A percentile compares a stretch with the other conserved stretches of the same genome.
These are phyloP conservation scores for Tetradesmus lagerheimii DNA, from an alignment of 139 green algal species.

Conservation along the genomic window DNA sequence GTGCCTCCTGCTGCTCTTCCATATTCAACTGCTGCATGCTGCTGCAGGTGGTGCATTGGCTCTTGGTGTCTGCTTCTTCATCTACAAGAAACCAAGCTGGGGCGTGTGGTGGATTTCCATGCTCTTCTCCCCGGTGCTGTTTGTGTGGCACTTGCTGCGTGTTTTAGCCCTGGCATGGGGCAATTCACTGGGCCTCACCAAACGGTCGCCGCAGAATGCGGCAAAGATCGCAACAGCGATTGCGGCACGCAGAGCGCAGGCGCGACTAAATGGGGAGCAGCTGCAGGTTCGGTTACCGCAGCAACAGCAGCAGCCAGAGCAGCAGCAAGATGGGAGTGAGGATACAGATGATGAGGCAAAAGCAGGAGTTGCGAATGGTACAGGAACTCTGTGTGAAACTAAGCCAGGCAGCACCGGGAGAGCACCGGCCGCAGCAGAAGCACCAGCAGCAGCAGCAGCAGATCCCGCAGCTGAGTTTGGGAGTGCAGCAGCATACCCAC, in stretches of 20 bases:
- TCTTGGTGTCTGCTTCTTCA: background rate
- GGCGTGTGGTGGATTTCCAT: background rate
- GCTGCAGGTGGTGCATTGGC: background rate
- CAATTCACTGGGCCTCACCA: background rate
- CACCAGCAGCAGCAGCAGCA: background rate
- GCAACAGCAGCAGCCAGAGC: background rate
- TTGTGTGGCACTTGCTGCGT: background rate
- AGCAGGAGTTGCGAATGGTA: background rate
- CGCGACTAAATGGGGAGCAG: background rate
- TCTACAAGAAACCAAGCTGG: background rate
- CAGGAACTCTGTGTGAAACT: background rate
- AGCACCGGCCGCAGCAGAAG: background rate
- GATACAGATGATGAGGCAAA: background rate
- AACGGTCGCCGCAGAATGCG: background rate
- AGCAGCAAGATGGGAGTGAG: too few species aligned
- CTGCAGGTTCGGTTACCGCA: background rate
- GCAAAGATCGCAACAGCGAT: background rate
- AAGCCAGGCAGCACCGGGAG: background rate
- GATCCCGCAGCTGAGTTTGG: background rate
- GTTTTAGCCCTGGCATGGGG: background rate
- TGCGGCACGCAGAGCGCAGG: background rate
- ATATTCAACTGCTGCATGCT: background rate
- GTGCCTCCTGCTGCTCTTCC: background rate
- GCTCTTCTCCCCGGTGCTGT: constrained; percentile 6
- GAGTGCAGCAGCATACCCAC: background rate